Percentiles rank a stretch among this genome's conserved stretches.
phyloP scores from a whole-genome alignment of 495 filamentous ascomycete species.

The Astrothelium macrocarpum region DNA sequence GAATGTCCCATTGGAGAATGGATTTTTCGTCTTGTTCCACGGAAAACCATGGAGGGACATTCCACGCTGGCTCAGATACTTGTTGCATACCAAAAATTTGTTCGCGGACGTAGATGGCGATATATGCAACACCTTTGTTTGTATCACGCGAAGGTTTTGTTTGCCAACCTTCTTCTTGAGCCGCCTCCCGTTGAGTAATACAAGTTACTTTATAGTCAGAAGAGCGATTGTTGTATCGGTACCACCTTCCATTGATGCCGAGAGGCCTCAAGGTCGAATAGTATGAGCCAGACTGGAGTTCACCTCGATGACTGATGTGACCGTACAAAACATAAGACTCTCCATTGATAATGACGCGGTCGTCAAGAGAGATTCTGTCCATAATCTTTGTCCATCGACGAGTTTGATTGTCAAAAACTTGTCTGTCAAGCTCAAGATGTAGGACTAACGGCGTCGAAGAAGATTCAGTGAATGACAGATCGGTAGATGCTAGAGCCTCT shows the following conservation, averaged over 20 bases:
- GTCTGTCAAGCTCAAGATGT: constrained; percentile 51
- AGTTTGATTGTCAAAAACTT: constrained; percentile 41
- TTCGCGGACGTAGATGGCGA: constrained; percentile 50
- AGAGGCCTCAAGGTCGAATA: constrained; percentile 52
- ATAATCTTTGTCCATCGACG: constrained; percentile 51
- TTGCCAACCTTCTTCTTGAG: constrained; percentile 15
- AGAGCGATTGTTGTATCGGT: constrained; percentile 49
- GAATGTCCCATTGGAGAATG: not conserved
- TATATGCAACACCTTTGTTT: constrained; percentile 47
- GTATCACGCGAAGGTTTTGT: constrained; percentile 22
- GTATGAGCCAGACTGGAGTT: constrained; percentile 52
- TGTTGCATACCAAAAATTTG: not conserved
- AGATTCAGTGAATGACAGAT: not conserved
- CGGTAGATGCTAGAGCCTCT: constrained; percentile 17
- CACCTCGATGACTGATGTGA: constrained; percentile 52
- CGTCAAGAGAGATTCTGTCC: constrained; percentile 47
- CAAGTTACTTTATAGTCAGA: constrained; percentile 45
- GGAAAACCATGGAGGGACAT: not conserved
- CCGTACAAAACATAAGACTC: constrained; percentile 49
- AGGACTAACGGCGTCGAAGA: constrained; percentile 37
- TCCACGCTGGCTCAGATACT: not conserved
- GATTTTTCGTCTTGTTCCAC: not conserved
- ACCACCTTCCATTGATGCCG: constrained; percentile 48
- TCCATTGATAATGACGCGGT: constrained; percentile 40
- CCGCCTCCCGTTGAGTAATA: constrained; percentile 48